phyloP scores from a whole-genome alignment of 129 eudicot genomes.

The Tagetes erecta region DNA sequence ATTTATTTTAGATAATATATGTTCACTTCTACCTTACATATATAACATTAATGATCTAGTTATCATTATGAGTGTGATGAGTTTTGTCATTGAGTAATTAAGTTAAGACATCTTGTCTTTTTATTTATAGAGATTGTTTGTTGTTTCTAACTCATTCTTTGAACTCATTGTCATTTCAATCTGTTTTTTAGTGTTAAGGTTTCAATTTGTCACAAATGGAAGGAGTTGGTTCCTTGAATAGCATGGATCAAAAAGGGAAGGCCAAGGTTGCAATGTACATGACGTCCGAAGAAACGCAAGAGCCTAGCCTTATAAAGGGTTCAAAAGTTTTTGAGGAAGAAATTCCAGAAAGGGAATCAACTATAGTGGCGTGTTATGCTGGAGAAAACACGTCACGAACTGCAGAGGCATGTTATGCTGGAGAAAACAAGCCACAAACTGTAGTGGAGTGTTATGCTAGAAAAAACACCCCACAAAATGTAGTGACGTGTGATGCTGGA shows the following conservation, averaged over 20 bases:
- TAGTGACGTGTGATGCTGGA: too few species aligned
- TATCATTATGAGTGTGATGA: background rate
- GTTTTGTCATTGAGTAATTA: background rate
- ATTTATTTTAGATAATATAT: conserved; percentile 4
- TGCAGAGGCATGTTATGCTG: background rate
- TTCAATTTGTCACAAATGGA: conserved; percentile 15
- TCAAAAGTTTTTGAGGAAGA: too few species aligned
- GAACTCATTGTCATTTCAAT: too few species aligned
- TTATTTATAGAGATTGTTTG: background rate
- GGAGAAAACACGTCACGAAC: too few species aligned
- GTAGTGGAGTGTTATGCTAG: too few species aligned
- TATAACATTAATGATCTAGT: background rate
- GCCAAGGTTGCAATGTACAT: background rate
- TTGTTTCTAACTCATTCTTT: background rate
- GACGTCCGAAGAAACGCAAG: background rate
- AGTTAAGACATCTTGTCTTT: background rate
- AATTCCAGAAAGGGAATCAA: too few species aligned
- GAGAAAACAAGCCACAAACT: too few species aligned
- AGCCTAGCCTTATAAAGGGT: conserved; percentile 1
- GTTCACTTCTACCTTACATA: background rate
- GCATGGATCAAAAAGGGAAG: background rate
- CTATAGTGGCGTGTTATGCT: background rate
- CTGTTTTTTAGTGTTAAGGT: too few species aligned
- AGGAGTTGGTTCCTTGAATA: background rate
- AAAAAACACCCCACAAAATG: too few species aligned